Base-by-base conservation (phyloP, 768 basidiomycete species). In the Lanmaoa rubissima region DNA sequence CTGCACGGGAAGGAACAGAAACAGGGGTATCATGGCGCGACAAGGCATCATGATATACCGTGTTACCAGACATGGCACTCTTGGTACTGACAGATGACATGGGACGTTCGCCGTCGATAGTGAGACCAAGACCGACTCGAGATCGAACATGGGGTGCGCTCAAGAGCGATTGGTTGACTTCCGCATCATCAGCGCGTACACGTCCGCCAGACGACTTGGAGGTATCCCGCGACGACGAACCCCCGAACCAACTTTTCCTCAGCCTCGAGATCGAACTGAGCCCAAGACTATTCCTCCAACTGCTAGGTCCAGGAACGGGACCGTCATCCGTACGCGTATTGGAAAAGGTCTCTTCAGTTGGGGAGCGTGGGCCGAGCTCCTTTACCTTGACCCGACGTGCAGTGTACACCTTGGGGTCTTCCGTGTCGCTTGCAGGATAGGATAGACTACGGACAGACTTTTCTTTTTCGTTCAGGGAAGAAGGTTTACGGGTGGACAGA, bases 211-310 rank as follows among this genome's bases (percentile, higher is more conserved):
- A 70, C 4, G 70, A 66, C n/a, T 61, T 65, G 39, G 72, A 75
- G 16, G 67, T 61, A 21, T 63, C 61, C n/a, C 60, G 56, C 9
- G 74, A 72, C 11, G 69, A 66, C 0, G 73, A 68, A 57, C 71
- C 60, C 57, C 69, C 56, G 68, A 89, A 85, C 86, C 87, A 88
- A 60, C 83, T 86, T 24, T 24, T 24, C 57, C 85, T 76, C 17
- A 86, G 61, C 52, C 74, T 76, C 3, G 79, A 77, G 3, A 85
- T 68, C 0, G 79, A 78, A 28, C 79, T 70, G 5, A 86, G 69
- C 1, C 84, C 81, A 3, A 85, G 71, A 43, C 69, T 69, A 13
- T 54, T 46, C 53, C 67, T 65, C 74, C 73, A 74, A 42, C 65
- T 44, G 31, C 71, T 66, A 4, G 70, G 70, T n/a, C 69, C 74